A percentile compares a stretch with the other conserved stretches of the same genome.
phyloP scores from a whole-genome alignment of 1,284 basidiomycete genomes.

The Apiotrichum veenhuisii region DNA sequence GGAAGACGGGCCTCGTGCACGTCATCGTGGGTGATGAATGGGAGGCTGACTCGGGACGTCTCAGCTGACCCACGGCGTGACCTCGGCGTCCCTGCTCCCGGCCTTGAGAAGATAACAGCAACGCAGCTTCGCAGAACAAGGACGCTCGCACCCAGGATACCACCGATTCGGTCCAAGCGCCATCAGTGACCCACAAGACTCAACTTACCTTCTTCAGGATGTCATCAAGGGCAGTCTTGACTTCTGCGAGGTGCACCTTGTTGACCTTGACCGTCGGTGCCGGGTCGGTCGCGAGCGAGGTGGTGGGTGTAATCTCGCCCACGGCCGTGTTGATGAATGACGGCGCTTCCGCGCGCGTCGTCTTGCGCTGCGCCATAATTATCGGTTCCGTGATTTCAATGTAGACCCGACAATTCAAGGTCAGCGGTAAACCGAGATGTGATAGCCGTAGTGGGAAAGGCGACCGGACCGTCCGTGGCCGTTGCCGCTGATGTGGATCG shows the following conservation, averaged over 20 bases:
- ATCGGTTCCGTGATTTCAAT: not conserved
- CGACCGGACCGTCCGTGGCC: too few relatives aligned
- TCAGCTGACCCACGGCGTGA: too few relatives aligned
- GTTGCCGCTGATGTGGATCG: too few relatives aligned
- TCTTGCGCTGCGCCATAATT: slow-evolving; percentile 1
- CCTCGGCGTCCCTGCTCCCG: too few relatives aligned
- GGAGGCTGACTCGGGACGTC: too few relatives aligned
- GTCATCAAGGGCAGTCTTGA: slow-evolving; percentile 88
- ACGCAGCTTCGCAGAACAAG: too few relatives aligned
- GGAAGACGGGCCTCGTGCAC: too few relatives aligned
- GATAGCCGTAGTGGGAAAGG: too few relatives aligned
- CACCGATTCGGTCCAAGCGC: not conserved
- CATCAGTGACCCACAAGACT: not conserved
- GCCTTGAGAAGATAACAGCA: too few relatives aligned
- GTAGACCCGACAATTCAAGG: not conserved
- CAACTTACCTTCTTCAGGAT: slow-evolving; percentile 77
- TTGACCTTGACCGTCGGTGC: slow-evolving; percentile 67
- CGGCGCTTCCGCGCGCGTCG: not conserved
- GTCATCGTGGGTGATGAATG: too few relatives aligned
- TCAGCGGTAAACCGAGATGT: too few relatives aligned
- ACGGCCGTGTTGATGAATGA: not conserved
- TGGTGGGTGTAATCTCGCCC: not conserved
- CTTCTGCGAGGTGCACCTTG: slow-evolving; percentile 70
- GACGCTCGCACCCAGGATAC: too few relatives aligned
- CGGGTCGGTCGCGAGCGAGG: slow-evolving; percentile 34